Base-by-base conservation (phyloP, 306 rosid species). In the Fragaria nilgerrensis region DNA sequence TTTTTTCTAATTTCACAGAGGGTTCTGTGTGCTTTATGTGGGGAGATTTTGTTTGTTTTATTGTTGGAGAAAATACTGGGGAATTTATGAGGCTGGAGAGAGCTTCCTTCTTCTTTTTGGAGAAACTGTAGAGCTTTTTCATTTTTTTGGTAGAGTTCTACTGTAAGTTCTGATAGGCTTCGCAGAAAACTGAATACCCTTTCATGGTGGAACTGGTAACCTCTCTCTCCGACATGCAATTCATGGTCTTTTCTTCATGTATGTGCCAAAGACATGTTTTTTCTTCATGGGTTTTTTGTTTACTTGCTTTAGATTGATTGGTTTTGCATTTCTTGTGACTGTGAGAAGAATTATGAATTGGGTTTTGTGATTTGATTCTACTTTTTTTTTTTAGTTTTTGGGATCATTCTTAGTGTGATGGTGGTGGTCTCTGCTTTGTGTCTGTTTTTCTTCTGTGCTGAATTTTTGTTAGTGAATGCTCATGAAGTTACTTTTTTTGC, bases 71-170 rank as follows among this genome's bases (percentile, higher is more conserved):
- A 63, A 81, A 67, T 77, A 74, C 49, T 10, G 80, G 82, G 62
- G 78, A 82, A 84, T 87, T 90, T 90, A 70, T 89, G 86, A 87
- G 95, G 94, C 74, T 80, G 90, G 85, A 85, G 52, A 80, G 45
- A 61, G 92, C 75, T 75, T 83, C 84, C 49, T 49, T 50, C 13
- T 76, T 36, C 13, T 76, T 36, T 49, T 78, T 86, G 76, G 79
- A 83, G 89, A 29, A 29, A 62, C 41, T 92, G 84, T 87, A 96
- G 90, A 62, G 41, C 68, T 15, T 62, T 16, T 49, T 12, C 19
- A 4, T 16, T 49, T 49, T 49, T 14, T 15, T 0, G 20, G 19
- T 15, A 1, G 23, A 36, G 50, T 5, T 23, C n/a, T 44, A 48
- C 82, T 89, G 88, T 80, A 84, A 84, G 70, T 82, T 81, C 74